Conservation (phyloP, 2,329 filamentous ascomycete species). For the Claviceps monticola region DNA sequence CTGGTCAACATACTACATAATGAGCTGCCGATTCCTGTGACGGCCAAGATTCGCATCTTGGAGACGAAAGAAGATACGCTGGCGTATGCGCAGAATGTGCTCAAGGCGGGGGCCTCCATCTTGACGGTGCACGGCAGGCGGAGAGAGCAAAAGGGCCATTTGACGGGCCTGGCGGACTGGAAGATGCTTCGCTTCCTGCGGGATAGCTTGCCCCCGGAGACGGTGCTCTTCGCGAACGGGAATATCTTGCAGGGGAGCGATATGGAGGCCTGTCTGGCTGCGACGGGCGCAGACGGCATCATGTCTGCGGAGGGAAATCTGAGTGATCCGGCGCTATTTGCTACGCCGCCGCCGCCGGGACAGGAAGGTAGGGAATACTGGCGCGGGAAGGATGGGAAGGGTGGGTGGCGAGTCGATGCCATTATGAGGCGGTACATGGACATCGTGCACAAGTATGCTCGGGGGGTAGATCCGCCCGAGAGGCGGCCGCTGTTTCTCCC, state of each 20-base stretch:
- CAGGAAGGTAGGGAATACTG: slow-evolving; percentile 71
- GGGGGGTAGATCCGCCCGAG: slow-evolving; percentile 49
- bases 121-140: slow-evolving; percentile 82
- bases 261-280: slow-evolving; percentile 61
- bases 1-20: slow-evolving; percentile 74
- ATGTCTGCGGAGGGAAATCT: slow-evolving; percentile 97
- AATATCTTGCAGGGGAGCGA: slow-evolving; percentile 78
- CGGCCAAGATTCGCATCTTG: slow-evolving; percentile 84
- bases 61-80: slow-evolving; percentile 79
- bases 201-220: slow-evolving; percentile 70
- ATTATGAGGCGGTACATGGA: slow-evolving; percentile 80
- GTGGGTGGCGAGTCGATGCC: slow-evolving; percentile 81
- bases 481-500: slow-evolving; percentile 63
- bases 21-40: slow-evolving; percentile 70
- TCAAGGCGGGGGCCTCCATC: slow-evolving; percentile 81
- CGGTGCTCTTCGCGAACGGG: slow-evolving; percentile 92
- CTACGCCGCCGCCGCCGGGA: slow-evolving; percentile 46
- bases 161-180: slow-evolving; percentile 92
- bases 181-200: slow-evolving; percentile 66
- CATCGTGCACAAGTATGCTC: slow-evolving; percentile 68
- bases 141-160: slow-evolving; percentile 88
- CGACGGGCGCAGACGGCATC: slow-evolving; percentile 78
- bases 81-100: slow-evolving; percentile 75
- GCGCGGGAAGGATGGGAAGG: slow-evolving; percentile 62
- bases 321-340: slow-evolving; percentile 81